Base-by-base conservation (phyloP, 2,329 filamentous ascomycete species). In the Epichloe bromicola region DNA sequence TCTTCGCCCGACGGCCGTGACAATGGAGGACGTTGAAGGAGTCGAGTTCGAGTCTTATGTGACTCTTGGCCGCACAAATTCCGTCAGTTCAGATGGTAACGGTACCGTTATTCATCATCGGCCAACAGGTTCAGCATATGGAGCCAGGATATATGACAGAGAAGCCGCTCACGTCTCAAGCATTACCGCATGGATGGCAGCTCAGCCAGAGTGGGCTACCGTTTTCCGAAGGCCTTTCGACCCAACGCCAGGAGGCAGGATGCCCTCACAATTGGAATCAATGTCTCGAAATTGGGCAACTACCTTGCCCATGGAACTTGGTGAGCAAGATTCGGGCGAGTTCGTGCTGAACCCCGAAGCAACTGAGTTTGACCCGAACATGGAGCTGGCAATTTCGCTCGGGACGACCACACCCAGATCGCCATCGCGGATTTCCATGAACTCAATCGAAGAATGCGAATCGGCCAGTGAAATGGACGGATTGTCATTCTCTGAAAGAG, bases 311-410 rank as follows among this genome's bases (percentile, higher is more conserved):
- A 44, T 30, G 26, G 4, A 40, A 4, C 15, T 17, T n/a, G 7
- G 15, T 30, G 19, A n/a, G 10, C n/a, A 17, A 38, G 3, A 8
- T 11, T 39, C 14, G 10, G 8, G 14, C 39, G n/a, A 5, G 11
- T 47, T 53, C 42, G 17, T 23, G 23, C 44, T 54, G 10, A 50
- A 57, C 34, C 55, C 55, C 19, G 41, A 49, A 17, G 54, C 55
- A 10, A 30, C 37, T 1, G 51, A 49, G 17, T 56, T 56, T 43
- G 37, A 46, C 5, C 52, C 52, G 2, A 12, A 37, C 7, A 12
- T 33, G 4, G 30, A 46, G n/a, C 40, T 43, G 33, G 37, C 15
- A 42, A 50, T 48, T 4, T 50, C 51, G 33, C 15, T 30, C 14
- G 51, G 10, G 5, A 48, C 43, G 10, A 36, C 34, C 6, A 50